Percentiles rank a stretch among this genome's conserved stretches.
phyloP scores from a whole-genome alignment of 2,329 filamentous ascomycete genomes.

The Setomelanomma holmii region DNA sequence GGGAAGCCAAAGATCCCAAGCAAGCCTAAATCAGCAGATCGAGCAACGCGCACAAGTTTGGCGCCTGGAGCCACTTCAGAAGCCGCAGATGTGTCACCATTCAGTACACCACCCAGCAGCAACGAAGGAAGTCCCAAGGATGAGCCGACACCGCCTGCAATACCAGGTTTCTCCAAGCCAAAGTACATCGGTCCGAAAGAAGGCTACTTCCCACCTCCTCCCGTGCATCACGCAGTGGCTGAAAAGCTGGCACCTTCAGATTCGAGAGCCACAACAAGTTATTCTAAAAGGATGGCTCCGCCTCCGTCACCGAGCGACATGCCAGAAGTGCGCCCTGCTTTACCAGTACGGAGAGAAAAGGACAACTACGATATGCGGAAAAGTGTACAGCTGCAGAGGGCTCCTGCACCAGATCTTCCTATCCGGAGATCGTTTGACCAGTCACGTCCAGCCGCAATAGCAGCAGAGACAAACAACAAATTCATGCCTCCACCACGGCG shows the following conservation, averaged over 20 bases:
- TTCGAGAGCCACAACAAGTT: slow-evolving; percentile 23
- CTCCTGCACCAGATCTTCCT: slow-evolving; percentile 41
- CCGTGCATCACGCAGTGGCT: slow-evolving; percentile 37
- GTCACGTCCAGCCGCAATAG: slow-evolving; percentile 32
- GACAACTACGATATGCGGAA: slow-evolving; percentile 44
- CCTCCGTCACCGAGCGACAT: slow-evolving; percentile 31
- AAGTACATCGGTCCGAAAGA: slow-evolving; percentile 31
- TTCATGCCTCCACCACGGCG: slow-evolving; percentile 46
- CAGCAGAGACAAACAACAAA: slow-evolving; percentile 32
- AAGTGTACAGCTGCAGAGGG: slow-evolving; percentile 42
- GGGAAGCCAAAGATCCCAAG: slow-evolving; percentile 75
- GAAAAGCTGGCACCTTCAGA: slow-evolving; percentile 33
- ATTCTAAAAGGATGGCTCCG: slow-evolving; percentile 24
- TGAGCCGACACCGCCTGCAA: slow-evolving; percentile 27
- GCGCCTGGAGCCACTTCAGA: slow-evolving; percentile 52
- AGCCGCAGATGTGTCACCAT: slow-evolving; percentile 72
- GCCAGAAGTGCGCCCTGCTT: slow-evolving; percentile 56
- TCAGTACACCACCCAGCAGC: slow-evolving; percentile 83
- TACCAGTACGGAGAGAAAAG: slow-evolving; percentile 54
- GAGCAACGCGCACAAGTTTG: slow-evolving; percentile 27
- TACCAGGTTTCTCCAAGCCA: slow-evolving; percentile 33
- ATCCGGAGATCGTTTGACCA: slow-evolving; percentile 47
- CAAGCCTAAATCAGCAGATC: slow-evolving; percentile 50
- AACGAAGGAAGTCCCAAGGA: slow-evolving; percentile 65
- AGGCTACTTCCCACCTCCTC: slow-evolving; percentile 43